These are phyloP conservation scores for Vitis hybrid DNA, from an alignment of 177 flowering plant genomes.

Conservation along the genomic window DNA sequence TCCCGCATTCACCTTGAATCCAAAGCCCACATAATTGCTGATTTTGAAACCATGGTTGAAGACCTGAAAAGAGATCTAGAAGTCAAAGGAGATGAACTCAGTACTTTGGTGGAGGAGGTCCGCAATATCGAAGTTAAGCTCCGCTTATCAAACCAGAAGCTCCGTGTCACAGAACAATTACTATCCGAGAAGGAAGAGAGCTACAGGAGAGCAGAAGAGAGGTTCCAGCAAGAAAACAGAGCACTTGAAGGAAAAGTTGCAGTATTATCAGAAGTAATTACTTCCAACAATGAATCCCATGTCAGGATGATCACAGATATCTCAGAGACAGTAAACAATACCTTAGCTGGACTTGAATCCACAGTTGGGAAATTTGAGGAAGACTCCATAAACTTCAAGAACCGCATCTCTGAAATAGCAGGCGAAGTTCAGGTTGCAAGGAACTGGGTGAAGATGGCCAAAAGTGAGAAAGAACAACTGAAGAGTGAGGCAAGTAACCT, in stretches of 20 bases:
- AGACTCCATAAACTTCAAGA: constrained; percentile 22
- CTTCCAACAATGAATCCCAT: constrained; percentile 31
- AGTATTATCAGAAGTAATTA: constrained; percentile 24
- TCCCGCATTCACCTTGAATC: constrained; percentile 17
- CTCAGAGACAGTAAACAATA: constrained; percentile 27
- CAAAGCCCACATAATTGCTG: constrained; percentile 30
- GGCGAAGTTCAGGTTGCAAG: constrained; percentile 39
- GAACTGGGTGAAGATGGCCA: constrained; percentile 31
- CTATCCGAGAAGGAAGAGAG: constrained; percentile 65
- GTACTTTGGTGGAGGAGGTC: constrained; percentile 33
- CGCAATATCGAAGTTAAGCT: constrained; percentile 60
- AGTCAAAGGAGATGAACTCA: constrained; percentile 37
- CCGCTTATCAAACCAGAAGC: constrained; percentile 66
- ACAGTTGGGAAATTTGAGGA: constrained; percentile 33
- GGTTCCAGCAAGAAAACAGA: constrained; percentile 35
- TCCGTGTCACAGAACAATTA: constrained; percentile 72
- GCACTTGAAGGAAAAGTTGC: constrained; percentile 39
- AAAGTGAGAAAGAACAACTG: constrained; percentile 30
- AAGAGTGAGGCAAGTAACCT: constrained; percentile 22
- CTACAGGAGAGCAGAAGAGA: constrained; percentile 31
- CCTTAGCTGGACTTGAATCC: constrained; percentile 29
- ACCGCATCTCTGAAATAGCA: constrained; percentile 29
- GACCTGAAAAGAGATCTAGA: constrained; percentile 41
- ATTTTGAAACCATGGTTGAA: constrained; percentile 40
- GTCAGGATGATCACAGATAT: constrained; percentile 29